Evolutionary conservation across 2,329 filamentous ascomycete species (phyloP), one percentile per base, ranked within the genome.

Genomic region (Chaetomium strumarium): DNA sequence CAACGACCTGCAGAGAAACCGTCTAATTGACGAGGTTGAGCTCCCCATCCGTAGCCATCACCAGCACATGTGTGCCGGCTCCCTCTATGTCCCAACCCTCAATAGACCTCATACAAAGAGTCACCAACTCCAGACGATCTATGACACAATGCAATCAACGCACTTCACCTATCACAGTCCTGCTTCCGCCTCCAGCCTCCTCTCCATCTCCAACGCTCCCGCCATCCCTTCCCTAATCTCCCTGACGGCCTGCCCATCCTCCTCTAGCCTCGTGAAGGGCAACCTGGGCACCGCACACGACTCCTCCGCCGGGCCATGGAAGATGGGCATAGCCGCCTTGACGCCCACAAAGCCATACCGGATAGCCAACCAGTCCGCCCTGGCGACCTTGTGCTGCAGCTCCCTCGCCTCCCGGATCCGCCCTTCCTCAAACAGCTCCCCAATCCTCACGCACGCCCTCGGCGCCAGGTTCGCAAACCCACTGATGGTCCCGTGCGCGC

Each of bases 381-480:
- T 63, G 62, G 79, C 68, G 54, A 78, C 62, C 59, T 70, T 57
- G 49, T 69, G 52, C 63, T 76, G 86, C 62, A 88, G 65, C 59
- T 76, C 75, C 49, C 77, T 74, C 1, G 86, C 85, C 61, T 86
- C 79, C 5, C 76, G 70, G 8, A 66, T 52, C 53, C 79, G 74
- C 29, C 84, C 85, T n/a, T 72, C 67, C 37, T 75, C 72, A 67
- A 81, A 86, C 6, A 87, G 71, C 56, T 80, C 70, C 50, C 82
- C 67, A 14, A 88, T 70, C 62, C 80, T 72, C 24, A 84, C 76
- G 66, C 84, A 86, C 3, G 83, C 72, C 62, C 79, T 54, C 7
- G 66, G 86, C 2, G 82, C 77, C 41, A 90, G 73, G 66, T 91
- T 90, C 30, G 79, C 87, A 50, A 86, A 74, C 12, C 86, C 87